These are phyloP conservation scores for Herpetomonas tarakana DNA, from an alignment of 208 protist species.

Conservation along the genomic window DNA sequence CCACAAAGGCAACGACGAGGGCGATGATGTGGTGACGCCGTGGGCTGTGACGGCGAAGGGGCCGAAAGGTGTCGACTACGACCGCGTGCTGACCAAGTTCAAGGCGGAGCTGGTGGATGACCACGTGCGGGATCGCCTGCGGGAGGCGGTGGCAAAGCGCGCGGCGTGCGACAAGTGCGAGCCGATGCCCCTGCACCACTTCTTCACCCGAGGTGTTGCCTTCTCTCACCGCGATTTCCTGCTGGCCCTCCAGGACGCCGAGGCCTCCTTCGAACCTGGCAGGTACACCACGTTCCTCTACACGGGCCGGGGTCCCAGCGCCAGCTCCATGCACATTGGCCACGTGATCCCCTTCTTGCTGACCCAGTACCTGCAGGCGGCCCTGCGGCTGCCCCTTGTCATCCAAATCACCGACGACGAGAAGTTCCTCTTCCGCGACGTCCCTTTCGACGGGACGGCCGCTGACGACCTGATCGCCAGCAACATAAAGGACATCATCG, in stretches of 20 bases:
- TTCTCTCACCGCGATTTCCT: constrained; percentile 98
- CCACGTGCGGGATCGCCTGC: constrained; percentile 23
- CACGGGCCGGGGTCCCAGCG: constrained; percentile 99
- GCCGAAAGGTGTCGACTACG: constrained; percentile 77
- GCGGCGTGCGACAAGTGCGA: constrained; percentile 1
- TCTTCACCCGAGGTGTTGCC: constrained; percentile 94
- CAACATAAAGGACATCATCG: constrained; percentile 99
- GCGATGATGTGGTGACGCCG: constrained; percentile 69
- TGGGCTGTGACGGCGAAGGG: constrained; percentile 77
- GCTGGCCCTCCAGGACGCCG: constrained; percentile 88
- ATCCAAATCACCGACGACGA: constrained; percentile 99
- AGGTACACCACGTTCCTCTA: constrained; percentile 97
- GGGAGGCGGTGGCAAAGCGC: constrained; percentile 23
- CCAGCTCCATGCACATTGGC: constrained; percentile 97
- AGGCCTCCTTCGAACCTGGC: constrained; percentile 42
- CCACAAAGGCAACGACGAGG: no score
- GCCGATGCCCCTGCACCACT: constrained; percentile 74
- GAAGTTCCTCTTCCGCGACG: constrained; percentile 98
- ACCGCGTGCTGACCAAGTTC: constrained; percentile 75
- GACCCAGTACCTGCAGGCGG: constrained; percentile 98
- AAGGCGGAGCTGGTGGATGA: constrained; percentile 69
- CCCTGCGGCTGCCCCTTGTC: constrained; percentile 96
- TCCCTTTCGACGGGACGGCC: constrained; percentile 78
- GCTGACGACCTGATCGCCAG: constrained; percentile 75
- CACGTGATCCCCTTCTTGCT: constrained; percentile 99